Evolutionary conservation across 192 early-diverging fungal species (phyloP), one percentile per base, ranked within the genome.

Genomic region (Umbelopsis vinacea): DNA sequence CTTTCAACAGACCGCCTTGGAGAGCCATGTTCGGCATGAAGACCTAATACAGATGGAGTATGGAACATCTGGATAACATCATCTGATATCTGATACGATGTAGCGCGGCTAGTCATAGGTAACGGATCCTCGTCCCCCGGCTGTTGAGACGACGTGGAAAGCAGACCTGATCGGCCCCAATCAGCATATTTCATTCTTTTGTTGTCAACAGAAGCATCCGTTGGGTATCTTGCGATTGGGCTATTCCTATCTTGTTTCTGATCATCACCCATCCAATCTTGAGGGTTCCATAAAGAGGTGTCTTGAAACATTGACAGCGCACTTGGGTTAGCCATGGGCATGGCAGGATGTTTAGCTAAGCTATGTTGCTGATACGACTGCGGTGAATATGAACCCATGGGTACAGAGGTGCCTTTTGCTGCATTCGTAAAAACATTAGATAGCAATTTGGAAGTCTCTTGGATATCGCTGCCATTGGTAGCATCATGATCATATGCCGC

Each of bases 111-210:
- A 37, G 29, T 7, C 33, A 63, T 19, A 37, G 57, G 12, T 6
- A 11, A 29, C 3, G 57, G 57, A 63, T 29, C n/a, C n/a, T 50
- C 26, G 10, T 37, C 57, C 2, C 23, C 15, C 26, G 57, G 11
- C 57, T 29, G 17, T 33, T 63, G 35, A 19, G 57, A 63, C 11
- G 57, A n/a, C 7, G 33, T 37, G 17, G 57, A 33, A 7, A 63
- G 23, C 26, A 63, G 11, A 17, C 12, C 4, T 63, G 29, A 29
- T 63, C 33, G 57, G 14, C 57, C 33, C 57, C 57, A 63, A 17
- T 35, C 57, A 37, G 57, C 19, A 63, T 29, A 63, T 37, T 63
- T 63, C 57, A 63, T 29, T 37, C 57, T 63, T 63, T 63, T 63
- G 57, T 37, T 63, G 57, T 63, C 57, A n/a, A 29, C 17, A 14